phyloP scores from a whole-genome alignment of 305 asterid species.

The Rubia tinctorum region DNA sequence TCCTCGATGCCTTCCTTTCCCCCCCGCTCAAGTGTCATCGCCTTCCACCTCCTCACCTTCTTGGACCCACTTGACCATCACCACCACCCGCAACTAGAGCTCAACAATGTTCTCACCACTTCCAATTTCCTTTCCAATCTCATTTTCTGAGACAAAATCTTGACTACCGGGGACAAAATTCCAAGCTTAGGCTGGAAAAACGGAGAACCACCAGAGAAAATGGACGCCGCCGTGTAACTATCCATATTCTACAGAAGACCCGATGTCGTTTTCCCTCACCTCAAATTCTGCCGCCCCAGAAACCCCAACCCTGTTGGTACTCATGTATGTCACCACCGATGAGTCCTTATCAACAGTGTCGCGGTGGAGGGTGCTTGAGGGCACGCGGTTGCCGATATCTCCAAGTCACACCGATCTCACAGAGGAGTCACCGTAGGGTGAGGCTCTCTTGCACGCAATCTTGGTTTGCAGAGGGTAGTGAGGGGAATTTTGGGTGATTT shows the following conservation, averaged over 20 bases:
- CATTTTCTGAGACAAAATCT: constrained; percentile 34
- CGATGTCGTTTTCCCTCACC: constrained; percentile 26
- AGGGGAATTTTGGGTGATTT: too few species aligned
- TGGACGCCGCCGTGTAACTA: constrained; percentile 45
- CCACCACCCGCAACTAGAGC: too few species aligned
- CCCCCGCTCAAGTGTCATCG: too few species aligned
- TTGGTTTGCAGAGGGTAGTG: too few species aligned
- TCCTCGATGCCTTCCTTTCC: too few species aligned
- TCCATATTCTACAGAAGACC: constrained; percentile 68
- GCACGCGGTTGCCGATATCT: constrained; percentile 52
- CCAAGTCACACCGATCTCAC: constrained; percentile 56
- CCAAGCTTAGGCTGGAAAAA: constrained; percentile 50
- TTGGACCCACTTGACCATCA: too few species aligned
- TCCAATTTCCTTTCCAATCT: too few species aligned
- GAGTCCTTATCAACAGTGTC: constrained; percentile 63
- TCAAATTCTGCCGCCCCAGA: too few species aligned
- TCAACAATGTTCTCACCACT: too few species aligned
- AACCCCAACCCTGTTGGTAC: constrained; percentile 54
- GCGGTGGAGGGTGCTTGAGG: constrained; percentile 48
- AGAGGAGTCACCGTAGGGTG: constrained; percentile 53
- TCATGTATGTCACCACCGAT: constrained; percentile 60
- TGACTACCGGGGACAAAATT: constrained; percentile 52
- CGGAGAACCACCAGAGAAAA: constrained; percentile 43
- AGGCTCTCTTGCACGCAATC: too few species aligned
- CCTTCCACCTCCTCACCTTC: too few species aligned